A percentile compares a stretch with the other conserved stretches of the same genome.
These are phyloP conservation scores for Kluyveromyces lactis DNA, from an alignment of 805 yeast species.

Conservation along the genomic window DNA sequence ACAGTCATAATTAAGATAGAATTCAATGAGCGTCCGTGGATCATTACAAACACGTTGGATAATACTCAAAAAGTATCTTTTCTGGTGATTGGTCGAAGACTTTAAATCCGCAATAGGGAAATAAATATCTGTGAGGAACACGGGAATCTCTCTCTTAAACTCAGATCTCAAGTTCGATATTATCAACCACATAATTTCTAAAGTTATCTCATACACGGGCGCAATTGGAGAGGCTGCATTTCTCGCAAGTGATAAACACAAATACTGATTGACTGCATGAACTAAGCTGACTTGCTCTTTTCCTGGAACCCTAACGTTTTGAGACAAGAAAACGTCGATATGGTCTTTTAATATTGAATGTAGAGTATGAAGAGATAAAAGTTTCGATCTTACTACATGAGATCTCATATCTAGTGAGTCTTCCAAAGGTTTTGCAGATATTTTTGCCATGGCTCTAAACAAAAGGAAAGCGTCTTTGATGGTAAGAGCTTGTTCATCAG, in stretches of 20 bases:
- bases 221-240: constrained; percentile 90
- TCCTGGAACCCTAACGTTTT: constrained; percentile 44
- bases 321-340: constrained; percentile 67
- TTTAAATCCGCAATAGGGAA: constrained; percentile 90
- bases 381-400: constrained; percentile 85
- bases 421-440: constrained; percentile 79
- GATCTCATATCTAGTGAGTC: constrained; percentile 77
- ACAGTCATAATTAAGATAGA: constrained; percentile 93
- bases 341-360: constrained; percentile 82
- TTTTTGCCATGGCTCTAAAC: constrained; percentile 90
- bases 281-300: constrained; percentile 55
- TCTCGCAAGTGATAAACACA: constrained; percentile 74
- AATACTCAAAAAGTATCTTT: constrained; percentile 75
- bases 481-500: constrained; percentile 55
- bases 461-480: constrained; percentile 89
- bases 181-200: constrained; percentile 90
- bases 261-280: constrained; percentile 74
- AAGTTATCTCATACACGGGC: constrained; percentile 83
- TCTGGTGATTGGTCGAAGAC: constrained; percentile 87
- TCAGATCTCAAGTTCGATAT: constrained; percentile 75
- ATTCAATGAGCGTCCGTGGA: constrained; percentile 84
- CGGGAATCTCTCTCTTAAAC: constrained; percentile 89
- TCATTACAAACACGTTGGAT: constrained; percentile 77
- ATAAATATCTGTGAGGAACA: constrained; percentile 85
- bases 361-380: constrained; percentile 78